Conservation (phyloP, 1,139 yeast genomes). For the Chernovozyma aurita region DNA sequence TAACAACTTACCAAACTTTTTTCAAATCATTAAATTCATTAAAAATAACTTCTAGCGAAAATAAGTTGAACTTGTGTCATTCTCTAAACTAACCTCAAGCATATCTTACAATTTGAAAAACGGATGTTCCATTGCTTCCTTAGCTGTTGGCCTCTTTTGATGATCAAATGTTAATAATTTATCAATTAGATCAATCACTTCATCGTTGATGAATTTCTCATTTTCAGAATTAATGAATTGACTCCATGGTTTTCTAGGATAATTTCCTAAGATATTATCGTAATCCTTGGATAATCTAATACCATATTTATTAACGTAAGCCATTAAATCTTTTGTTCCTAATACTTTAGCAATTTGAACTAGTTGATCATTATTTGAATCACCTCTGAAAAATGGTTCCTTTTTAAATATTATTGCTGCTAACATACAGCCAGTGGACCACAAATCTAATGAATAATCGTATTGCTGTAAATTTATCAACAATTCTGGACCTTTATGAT, state of each 20-base stretch:
- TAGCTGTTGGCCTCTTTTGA: constrained; percentile 69
- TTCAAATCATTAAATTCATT: too few species aligned
- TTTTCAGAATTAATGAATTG: constrained; percentile 51
- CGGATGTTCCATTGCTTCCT: constrained; percentile 66
- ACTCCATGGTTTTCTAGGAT: constrained; percentile 64
- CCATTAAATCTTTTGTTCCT: constrained; percentile 65
- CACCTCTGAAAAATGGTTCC: constrained; percentile 78
- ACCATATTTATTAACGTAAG: constrained; percentile 58
- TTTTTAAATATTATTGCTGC: constrained; percentile 73
- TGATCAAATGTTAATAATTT: constrained; percentile 67
- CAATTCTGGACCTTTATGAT: constrained; percentile 78
- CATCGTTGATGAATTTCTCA: constrained; percentile 54
- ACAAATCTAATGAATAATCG: constrained; percentile 72
- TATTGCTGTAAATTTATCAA: constrained; percentile 70
- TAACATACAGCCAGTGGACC: constrained; percentile 81
- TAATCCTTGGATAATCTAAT: constrained; percentile 60
- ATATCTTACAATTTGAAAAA: constrained; percentile 35
- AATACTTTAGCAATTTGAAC: constrained; percentile 74
- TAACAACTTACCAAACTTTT: too few species aligned
- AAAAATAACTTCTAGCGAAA: too few species aligned
- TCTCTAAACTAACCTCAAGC: too few species aligned
- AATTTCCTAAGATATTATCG: constrained; percentile 63
- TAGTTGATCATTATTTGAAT: constrained; percentile 72
- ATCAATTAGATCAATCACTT: constrained; percentile 62
- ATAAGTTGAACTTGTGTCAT: too few species aligned